These are phyloP conservation scores for Yamadazyma endophytica DNA, from an alignment of 805 yeast species.

Conservation along the genomic window DNA sequence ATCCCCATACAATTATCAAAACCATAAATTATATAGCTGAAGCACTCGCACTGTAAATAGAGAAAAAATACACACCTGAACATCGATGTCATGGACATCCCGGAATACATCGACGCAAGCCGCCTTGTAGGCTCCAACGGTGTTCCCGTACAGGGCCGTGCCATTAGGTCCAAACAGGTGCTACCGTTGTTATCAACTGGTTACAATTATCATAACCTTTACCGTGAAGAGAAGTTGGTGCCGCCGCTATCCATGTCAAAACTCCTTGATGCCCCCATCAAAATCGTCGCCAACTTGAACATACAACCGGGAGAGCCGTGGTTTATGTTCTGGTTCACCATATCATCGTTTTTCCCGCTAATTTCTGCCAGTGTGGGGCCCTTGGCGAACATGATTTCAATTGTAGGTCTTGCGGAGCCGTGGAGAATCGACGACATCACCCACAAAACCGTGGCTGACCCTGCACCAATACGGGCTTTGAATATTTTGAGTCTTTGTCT, in stretches of 20 bases:
- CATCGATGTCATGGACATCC: conserved; percentile 1
- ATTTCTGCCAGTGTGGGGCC: conserved; percentile 79
- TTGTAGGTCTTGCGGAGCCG: conserved; percentile 63
- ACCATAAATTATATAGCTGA: conserved; percentile 1
- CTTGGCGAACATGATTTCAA: conserved; percentile 66
- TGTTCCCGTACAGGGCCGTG: conserved; percentile 3
- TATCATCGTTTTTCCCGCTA: conserved; percentile 70
- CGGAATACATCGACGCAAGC: too few relatives aligned
- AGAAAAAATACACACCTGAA: conserved; percentile 2
- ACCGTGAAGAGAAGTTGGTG: conserved; percentile 13
- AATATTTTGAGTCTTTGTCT: conserved; percentile 61
- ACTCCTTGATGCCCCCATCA: conserved; percentile 29
- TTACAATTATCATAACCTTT: conserved; percentile 7
- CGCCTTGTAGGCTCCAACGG: conserved; percentile 4
- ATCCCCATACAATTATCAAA: conserved; percentile 15
- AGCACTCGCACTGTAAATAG: neutral
- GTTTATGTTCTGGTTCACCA: conserved; percentile 55
- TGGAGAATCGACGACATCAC: conserved; percentile 48
- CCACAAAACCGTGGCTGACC: conserved; percentile 25
- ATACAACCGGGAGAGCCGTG: conserved; percentile 34
- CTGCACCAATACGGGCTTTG: conserved; percentile 45
- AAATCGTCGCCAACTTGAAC: conserved; percentile 23
- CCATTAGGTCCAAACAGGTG: conserved; percentile 2
- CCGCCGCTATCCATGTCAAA: conserved; percentile 22
- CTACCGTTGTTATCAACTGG: conserved; percentile 7